Percentiles rank a stretch among this genome's conserved stretches.
phyloP scores from a whole-genome alignment of 306 rosid genomes.

The Sophora flavescens region DNA sequence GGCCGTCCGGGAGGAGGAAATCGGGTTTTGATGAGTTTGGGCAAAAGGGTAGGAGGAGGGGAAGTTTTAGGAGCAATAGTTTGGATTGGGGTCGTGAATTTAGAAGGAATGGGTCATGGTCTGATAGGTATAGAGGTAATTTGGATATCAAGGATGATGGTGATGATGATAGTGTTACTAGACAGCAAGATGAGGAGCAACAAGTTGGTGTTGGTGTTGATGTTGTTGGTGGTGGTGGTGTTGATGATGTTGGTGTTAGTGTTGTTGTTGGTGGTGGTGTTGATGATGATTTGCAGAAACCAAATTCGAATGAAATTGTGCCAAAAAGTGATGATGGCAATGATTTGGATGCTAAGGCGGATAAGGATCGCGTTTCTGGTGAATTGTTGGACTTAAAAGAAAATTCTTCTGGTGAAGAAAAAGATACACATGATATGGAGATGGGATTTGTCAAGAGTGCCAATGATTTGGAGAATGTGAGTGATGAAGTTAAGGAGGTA shows the following conservation, averaged over 20 bases:
- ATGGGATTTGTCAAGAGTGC: constrained; percentile 47
- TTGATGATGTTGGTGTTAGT: constrained; percentile 41
- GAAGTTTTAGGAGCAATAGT: constrained; percentile 57
- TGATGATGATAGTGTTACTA: constrained; percentile 53
- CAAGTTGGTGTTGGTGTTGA: neutral
- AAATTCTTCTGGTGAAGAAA: constrained; percentile 53
- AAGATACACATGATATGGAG: constrained; percentile 43
- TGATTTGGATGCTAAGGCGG: constrained; percentile 53
- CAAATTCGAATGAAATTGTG: constrained; percentile 46
- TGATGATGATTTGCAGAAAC: constrained; percentile 48
- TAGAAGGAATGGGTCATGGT: constrained; percentile 69
- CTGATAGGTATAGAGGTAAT: constrained; percentile 61
- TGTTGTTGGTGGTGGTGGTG: constrained; percentile 43
- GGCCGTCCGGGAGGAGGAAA: constrained; percentile 63
- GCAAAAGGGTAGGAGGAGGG: constrained; percentile 67
- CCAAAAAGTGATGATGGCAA: constrained; percentile 52
- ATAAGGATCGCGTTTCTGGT: constrained; percentile 49
- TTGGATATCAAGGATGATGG: constrained; percentile 57
- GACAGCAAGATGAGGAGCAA: constrained; percentile 47
- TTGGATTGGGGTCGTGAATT: constrained; percentile 77
- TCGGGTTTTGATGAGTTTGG: constrained; percentile 65
- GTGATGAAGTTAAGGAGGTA: constrained; percentile 54
- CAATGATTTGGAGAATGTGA: constrained; percentile 48
- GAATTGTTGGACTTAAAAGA: constrained; percentile 56
- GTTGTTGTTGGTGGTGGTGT: constrained; percentile 35